These are phyloP conservation scores for Yarrowia alimentaria DNA, from an alignment of 805 yeast genomes.

Conservation along the genomic window DNA sequence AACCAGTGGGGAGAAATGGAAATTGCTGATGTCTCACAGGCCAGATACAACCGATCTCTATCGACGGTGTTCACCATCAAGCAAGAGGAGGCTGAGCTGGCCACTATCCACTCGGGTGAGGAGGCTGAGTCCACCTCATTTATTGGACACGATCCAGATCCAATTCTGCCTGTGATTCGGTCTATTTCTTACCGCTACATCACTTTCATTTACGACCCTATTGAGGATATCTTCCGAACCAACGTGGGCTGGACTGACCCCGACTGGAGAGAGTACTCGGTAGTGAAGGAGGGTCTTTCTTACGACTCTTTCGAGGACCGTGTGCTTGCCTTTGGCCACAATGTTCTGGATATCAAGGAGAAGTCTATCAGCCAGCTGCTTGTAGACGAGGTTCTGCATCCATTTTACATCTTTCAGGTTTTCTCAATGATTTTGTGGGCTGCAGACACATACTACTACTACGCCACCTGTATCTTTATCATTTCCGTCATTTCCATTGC, in stretches of 20 bases:
- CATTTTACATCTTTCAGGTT: conserved; percentile 91
- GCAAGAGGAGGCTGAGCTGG: conserved; percentile 11
- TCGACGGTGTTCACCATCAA: conserved; percentile 57
- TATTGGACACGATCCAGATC: conserved; percentile 47
- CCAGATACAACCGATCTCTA: conserved; percentile 66
- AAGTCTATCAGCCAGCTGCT: conserved; percentile 64
- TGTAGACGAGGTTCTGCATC: conserved; percentile 87
- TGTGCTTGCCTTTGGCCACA: conserved; percentile 68
- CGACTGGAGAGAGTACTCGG: conserved; percentile 64
- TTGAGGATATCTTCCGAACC: conserved; percentile 80
- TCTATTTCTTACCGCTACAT: conserved; percentile 80
- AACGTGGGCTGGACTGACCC: conserved; percentile 83
- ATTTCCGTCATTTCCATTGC: conserved; percentile 79
- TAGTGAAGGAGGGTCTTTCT: conserved; percentile 61
- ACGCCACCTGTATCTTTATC: conserved; percentile 86
- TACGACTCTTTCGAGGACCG: conserved; percentile 69
- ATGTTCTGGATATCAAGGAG: conserved; percentile 71
- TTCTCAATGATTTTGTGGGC: conserved; percentile 91
- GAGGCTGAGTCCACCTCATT: conserved; percentile 28
- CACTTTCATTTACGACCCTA: conserved; percentile 77
- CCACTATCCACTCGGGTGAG: conserved; percentile 29
- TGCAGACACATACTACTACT: conserved; percentile 87
- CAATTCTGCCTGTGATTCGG: conserved; percentile 66
- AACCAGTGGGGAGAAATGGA: conserved; percentile 87
- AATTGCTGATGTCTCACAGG: conserved; percentile 54